A percentile compares a stretch with the other conserved stretches of the same genome.
Evolutionary conservation across 345 rosid species (phyloP).

Genomic region (Eucalyptus cloeziana): DNA sequence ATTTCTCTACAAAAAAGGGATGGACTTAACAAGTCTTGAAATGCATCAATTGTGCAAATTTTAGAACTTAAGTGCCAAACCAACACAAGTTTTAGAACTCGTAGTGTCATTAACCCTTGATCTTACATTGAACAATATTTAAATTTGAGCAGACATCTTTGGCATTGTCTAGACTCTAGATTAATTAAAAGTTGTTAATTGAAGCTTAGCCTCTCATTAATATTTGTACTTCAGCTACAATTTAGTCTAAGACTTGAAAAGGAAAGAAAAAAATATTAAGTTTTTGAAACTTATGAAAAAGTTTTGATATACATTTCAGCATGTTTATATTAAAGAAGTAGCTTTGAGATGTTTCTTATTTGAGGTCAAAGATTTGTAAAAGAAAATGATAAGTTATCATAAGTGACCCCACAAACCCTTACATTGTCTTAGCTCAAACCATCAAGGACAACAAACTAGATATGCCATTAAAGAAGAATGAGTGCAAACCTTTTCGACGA

Average conservation of each 20-base stretch:
- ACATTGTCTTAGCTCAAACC: not conserved
- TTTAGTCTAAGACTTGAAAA: not conserved
- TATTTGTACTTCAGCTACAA: not conserved
- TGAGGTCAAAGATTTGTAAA: no score
- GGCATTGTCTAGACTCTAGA: not conserved
- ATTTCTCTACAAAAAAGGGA: not conserved
- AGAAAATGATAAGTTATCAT: rapidly evolving
- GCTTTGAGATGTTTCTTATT: not conserved
- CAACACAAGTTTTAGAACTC: rapidly evolving
- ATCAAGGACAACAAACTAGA: not conserved
- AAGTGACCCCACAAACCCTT: rapidly evolving
- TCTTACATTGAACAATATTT: rapidly evolving
- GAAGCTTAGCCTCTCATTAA: rapidly evolving
- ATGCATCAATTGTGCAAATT: rapidly evolving
- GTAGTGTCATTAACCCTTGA: rapidly evolving
- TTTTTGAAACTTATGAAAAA: not conserved
- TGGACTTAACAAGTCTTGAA: not conserved
- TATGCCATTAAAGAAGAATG: not conserved
- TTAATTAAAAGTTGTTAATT: not conserved
- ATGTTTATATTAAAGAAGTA: not conserved
- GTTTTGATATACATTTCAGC: rapidly evolving
- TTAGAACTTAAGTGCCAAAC: rapidly evolving
- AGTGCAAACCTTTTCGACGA: rapidly evolving
- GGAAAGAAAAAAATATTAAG: rapidly evolving
- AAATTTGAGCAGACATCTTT: rapidly evolving